phyloP scores from a whole-genome alignment of 2,329 filamentous ascomycete genomes.

The Chrysosporium queenslandicum region DNA sequence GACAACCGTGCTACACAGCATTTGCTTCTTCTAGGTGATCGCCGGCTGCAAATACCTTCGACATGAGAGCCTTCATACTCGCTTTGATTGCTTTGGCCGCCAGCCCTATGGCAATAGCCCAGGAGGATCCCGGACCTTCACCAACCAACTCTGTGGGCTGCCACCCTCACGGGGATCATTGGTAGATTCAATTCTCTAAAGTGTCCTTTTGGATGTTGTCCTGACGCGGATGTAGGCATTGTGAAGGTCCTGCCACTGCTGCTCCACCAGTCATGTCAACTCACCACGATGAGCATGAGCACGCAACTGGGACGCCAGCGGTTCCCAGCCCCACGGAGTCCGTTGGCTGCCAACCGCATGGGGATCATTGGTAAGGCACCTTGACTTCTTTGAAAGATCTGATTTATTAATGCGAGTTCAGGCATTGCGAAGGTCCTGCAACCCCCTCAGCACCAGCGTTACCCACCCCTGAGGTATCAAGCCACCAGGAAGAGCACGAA shows the following conservation, averaged over 20 bases:
- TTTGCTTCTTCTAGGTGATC: not conserved
- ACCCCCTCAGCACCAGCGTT: not conserved
- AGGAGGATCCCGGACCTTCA: conserved; percentile 23
- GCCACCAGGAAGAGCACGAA: conserved; percentile 10
- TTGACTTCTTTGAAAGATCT: not conserved
- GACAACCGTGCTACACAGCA: not conserved
- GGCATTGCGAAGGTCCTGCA: conserved; percentile 26
- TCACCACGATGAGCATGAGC: conserved; percentile 11
- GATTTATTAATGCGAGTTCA: conserved; percentile 8
- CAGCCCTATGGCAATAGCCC: conserved; percentile 10
- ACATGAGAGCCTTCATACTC: conserved; percentile 8
- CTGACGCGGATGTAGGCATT: conserved; percentile 21
- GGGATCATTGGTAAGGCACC: conserved; percentile 16
- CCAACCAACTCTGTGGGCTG: conserved; percentile 24
- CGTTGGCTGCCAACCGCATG: conserved; percentile 18
- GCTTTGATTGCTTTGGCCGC: conserved; percentile 9
- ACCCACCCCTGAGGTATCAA: not conserved
- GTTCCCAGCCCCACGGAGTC: conserved; percentile 18
- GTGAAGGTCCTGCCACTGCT: conserved; percentile 21
- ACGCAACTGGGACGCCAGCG: conserved; percentile 21
- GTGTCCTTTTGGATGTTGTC: too few species aligned
- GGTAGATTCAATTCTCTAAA: conserved; percentile 10
- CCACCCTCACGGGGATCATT: conserved; percentile 18
- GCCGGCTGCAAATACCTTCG: not conserved
- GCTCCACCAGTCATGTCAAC: conserved; percentile 5